Conservation (phyloP, 2,329 filamentous ascomycete species). For the Emericellopsis atlantica region DNA sequence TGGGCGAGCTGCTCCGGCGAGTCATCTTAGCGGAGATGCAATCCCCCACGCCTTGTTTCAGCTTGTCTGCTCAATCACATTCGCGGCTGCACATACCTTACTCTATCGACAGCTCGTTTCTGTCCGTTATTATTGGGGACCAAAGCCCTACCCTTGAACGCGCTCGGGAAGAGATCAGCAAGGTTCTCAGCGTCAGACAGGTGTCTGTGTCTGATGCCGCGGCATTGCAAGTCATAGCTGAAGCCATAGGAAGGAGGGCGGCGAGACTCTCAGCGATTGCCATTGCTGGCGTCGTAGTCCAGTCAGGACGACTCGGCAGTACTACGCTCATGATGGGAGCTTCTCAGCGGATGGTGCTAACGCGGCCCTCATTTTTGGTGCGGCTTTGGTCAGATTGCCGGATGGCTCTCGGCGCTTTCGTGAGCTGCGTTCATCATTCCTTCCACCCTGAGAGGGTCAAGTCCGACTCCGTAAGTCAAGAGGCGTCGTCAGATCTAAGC, state of each 20-base stretch:
- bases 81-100: constrained; percentile 7
- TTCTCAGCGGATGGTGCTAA: no score
- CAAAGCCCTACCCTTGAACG: constrained; percentile 57
- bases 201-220: constrained; percentile 77
- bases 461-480: no score
- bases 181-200: constrained; percentile 61
- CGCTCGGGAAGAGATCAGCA: constrained; percentile 67
- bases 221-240: constrained; percentile 72
- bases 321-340: no score
- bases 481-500: no score
- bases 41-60: constrained; percentile 51
- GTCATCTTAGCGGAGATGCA: constrained; percentile 61
- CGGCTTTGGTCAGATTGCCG: no score
- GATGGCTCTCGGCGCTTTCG: no score
- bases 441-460: no score
- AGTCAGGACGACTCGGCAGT: constrained; percentile 58
- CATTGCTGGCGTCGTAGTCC: constrained; percentile 70
- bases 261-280: constrained; percentile 81
- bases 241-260: constrained; percentile 76
- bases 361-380: no score
- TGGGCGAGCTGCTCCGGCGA: constrained; percentile 83
- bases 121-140: constrained; percentile 79
- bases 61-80: constrained; percentile 71
- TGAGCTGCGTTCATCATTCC: no score
- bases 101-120: constrained; percentile 67